Percentiles rank a stretch among this genome's conserved stretches.
These are phyloP conservation scores for Pseudopediastrum boryanum DNA, from an alignment of 139 green algal genomes.

Conservation along the genomic window DNA sequence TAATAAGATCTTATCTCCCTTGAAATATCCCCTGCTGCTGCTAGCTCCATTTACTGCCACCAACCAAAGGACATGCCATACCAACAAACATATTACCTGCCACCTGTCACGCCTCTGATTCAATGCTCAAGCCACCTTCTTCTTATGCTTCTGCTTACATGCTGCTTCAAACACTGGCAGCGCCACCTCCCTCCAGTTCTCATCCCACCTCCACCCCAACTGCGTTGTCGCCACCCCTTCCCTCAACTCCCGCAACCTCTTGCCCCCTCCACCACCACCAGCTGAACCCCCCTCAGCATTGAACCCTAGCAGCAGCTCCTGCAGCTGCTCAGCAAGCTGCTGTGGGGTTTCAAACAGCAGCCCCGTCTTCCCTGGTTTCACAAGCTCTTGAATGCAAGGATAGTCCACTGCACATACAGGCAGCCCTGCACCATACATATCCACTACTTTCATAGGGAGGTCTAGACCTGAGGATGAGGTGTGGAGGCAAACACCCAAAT, in stretches of 20 bases:
- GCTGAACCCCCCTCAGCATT: not conserved
- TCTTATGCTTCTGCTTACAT: not conserved
- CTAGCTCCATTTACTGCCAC: too few species aligned
- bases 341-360: constrained; percentile 74
- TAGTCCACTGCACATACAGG: constrained; percentile 89
- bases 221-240: constrained; percentile 25
- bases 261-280: not conserved
- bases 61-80: too few species aligned
- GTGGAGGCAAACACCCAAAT: constrained; percentile 95
- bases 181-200: constrained; percentile 49
- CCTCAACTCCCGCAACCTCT: constrained; percentile 20
- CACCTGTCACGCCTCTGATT: too few species aligned
- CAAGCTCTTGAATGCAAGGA: constrained; percentile 84
- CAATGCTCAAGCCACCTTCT: too few species aligned
- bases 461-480: constrained; percentile 91
- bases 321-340: constrained; percentile 71
- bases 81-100: too few species aligned
- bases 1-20: too few species aligned
- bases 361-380: constrained; percentile 75
- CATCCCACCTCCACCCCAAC: constrained; percentile 39
- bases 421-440: constrained; percentile 96
- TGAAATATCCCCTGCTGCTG: too few species aligned
- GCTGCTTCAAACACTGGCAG: constrained; percentile 42
- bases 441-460: constrained; percentile 99
- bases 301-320: constrained; percentile 60